phyloP scores from a whole-genome alignment of 2,329 filamentous ascomycete species.

The Fusarium solani-melongenae region DNA sequence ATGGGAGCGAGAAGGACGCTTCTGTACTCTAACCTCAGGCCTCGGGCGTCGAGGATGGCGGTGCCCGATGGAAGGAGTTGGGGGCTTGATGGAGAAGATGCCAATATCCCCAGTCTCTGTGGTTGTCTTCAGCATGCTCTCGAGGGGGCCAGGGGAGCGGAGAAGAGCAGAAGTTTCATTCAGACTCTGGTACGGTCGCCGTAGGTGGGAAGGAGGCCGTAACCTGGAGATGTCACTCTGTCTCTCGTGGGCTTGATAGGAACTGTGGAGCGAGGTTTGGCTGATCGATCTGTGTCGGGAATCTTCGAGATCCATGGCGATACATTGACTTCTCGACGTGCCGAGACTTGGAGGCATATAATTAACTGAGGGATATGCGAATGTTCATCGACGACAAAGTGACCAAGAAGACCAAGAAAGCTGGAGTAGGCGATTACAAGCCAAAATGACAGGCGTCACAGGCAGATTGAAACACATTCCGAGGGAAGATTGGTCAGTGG shows the following conservation, averaged over 20 bases:
- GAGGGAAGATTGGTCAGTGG: conserved; percentile 10
- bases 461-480: conserved; percentile 25
- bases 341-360: conserved; percentile 16
- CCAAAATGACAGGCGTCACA: conserved; percentile 35
- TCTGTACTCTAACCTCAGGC: conserved; percentile 45
- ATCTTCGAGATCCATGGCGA: conserved; percentile 45
- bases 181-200: conserved; percentile 56
- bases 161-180: conserved; percentile 57
- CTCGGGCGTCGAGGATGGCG: conserved; percentile 44
- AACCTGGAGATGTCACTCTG: conserved; percentile 24
- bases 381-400: conserved; percentile 31
- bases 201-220: conserved; percentile 42
- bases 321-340: conserved; percentile 14
- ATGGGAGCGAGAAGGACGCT: conserved; percentile 42
- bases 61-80: conserved; percentile 46
- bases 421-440: conserved; percentile 27
- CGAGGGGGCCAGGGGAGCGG: conserved; percentile 64
- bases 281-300: conserved; percentile 51
- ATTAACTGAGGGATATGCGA: conserved; percentile 34
- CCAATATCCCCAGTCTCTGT: conserved; percentile 75
- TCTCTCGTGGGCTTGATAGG: conserved; percentile 44
- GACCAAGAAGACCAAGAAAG: conserved; percentile 39
- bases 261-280: conserved; percentile 52
- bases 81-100: conserved; percentile 63
- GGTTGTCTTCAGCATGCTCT: conserved; percentile 73